Percentiles rank a stretch among this genome's conserved stretches.
Evolutionary conservation across 208 protist species (phyloP).

Genomic region (Wallacemonas collosoma): DNA sequence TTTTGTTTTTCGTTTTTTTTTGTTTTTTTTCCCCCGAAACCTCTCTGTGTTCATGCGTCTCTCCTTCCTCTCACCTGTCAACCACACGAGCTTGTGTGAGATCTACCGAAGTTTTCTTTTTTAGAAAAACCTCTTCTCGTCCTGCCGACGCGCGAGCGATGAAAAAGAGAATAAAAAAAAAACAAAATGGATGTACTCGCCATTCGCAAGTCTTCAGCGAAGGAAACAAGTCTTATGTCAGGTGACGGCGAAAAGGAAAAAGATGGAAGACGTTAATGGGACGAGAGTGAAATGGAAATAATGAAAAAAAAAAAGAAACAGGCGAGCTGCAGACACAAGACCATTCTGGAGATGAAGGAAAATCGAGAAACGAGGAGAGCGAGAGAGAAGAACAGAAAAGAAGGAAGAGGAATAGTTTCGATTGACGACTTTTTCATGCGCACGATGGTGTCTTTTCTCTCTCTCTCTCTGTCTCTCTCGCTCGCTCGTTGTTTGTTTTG

Average conservation of each 20-base stretch:
- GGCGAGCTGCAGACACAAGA: too few relatives aligned
- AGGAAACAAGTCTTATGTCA: neutral
- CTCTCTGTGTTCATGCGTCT: too few relatives aligned
- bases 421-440: neutral
- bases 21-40: too few relatives aligned
- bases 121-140: neutral
- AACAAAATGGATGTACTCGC: neutral
- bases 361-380: neutral
- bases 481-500: too few relatives aligned
- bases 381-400: neutral
- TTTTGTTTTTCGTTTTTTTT: neutral
- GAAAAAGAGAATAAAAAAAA: neutral
- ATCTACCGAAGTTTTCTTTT: neutral
- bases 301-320: too few relatives aligned
- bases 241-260: too few relatives aligned
- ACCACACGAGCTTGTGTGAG: too few relatives aligned
- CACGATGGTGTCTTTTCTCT: neutral
- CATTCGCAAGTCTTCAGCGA: neutral
- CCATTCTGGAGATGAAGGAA: neutral
- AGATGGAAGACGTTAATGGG: too few relatives aligned
- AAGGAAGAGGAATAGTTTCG: neutral
- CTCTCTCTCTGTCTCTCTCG: too few relatives aligned
- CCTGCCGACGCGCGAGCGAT: neutral
- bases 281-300: too few relatives aligned
- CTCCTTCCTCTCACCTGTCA: too few relatives aligned